These are phyloP conservation scores for Neobulgaria alba DNA, from an alignment of 2,329 filamentous ascomycete species.

Conservation along the genomic window DNA sequence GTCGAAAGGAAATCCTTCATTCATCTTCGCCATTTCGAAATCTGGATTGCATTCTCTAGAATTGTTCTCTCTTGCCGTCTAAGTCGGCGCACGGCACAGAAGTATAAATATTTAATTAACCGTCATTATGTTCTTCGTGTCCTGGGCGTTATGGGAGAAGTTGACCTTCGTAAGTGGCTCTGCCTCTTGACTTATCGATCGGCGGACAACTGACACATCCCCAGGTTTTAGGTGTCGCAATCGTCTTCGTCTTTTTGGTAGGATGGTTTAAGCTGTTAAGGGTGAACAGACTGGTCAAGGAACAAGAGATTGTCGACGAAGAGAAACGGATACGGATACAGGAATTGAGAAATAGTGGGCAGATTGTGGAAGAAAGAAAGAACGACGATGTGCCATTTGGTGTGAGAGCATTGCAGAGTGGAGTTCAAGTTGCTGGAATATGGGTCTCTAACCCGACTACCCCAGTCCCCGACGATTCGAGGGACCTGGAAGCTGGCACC, in stretches of 20 bases:
- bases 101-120: background rate
- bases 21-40: too few relatives aligned
- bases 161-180: constrained; percentile 69
- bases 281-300: constrained; percentile 46
- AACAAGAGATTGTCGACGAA: constrained; percentile 56
- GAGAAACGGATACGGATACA: constrained; percentile 48
- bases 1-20: too few relatives aligned
- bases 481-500: background rate
- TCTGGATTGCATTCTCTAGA: too few relatives aligned
- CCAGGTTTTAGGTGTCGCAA: constrained; percentile 64
- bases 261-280: constrained; percentile 62
- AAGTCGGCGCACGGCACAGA: too few relatives aligned
- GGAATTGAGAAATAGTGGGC: constrained; percentile 47
- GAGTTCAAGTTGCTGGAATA: constrained; percentile 77
- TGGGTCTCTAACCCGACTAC: constrained; percentile 44
- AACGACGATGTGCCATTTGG: constrained; percentile 71
- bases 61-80: too few relatives aligned
- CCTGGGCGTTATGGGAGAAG: constrained; percentile 80
- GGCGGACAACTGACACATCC: constrained; percentile 4
- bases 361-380: constrained; percentile 24
- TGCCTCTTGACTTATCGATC: background rate
- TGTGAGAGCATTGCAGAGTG: constrained; percentile 73
- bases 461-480: constrained; percentile 20
- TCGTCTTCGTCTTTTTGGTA: constrained; percentile 59
- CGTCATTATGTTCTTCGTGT: constrained; percentile 46